Evolutionary conservation across 75 land plant species (phyloP).

Genomic region (Selaginella tamariscina): DNA sequence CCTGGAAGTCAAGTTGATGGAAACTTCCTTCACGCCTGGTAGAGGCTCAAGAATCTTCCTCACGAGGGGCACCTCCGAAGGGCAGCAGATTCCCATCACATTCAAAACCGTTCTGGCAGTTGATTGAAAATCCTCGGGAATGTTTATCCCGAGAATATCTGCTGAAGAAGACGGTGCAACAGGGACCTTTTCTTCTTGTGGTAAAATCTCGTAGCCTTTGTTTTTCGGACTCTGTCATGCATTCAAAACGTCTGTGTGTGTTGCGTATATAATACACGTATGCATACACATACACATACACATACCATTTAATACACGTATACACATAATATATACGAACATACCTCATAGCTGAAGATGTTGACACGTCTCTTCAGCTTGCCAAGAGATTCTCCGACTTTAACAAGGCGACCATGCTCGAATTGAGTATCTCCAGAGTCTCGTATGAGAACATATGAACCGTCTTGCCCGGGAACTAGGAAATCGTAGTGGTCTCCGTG

Average conservation of each 20-base stretch:
- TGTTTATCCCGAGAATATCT: conserved; percentile 17
- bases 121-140: conserved; percentile 2
- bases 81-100: conserved; percentile 74
- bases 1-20: conserved; percentile 54
- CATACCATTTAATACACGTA: no score
- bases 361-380: conserved; percentile 20
- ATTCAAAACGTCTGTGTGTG: no score
- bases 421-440: neutral
- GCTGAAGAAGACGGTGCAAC: neutral
- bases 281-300: no score
- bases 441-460: conserved; percentile 19
- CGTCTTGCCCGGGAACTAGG: conserved; percentile 25
- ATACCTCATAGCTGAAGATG: conserved; percentile 24
- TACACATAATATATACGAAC: no score
- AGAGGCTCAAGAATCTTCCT: conserved; percentile 49
- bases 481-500: conserved; percentile 34
- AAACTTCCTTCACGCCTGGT: conserved; percentile 60
- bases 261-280: no score
- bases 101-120: conserved; percentile 31
- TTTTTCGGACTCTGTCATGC: no score
- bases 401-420: conserved; percentile 31
- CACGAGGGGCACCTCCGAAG: conserved; percentile 60
- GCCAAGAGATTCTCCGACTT: conserved; percentile 30
- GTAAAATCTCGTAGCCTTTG: neutral
- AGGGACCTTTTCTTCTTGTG: neutral